phyloP scores from a whole-genome alignment of 257 asterid genomes.

The Vinca minor region DNA sequence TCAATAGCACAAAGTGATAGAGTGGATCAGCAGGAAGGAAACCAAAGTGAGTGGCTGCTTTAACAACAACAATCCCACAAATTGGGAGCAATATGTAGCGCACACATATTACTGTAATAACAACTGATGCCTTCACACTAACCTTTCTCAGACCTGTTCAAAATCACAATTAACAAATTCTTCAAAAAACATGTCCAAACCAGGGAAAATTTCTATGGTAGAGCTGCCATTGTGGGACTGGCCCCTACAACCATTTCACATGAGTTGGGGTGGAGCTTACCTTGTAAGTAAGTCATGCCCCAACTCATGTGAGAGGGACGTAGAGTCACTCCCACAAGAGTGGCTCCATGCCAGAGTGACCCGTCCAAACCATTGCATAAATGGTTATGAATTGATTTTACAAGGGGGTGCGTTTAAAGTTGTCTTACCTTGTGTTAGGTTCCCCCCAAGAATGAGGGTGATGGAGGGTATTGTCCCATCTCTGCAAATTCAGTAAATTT shows the following conservation, averaged over 20 bases:
- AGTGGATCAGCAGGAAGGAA: slow-evolving; percentile 79
- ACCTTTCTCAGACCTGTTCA: slow-evolving; percentile 59
- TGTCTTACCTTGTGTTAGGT: slow-evolving; percentile 62
- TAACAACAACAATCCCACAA: slow-evolving; percentile 60
- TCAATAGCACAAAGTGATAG: slow-evolving; percentile 68
- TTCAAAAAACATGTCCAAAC: too few species aligned
- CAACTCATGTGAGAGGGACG: too few species aligned
- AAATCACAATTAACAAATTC: too few species aligned
- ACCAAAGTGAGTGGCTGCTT: slow-evolving; percentile 55
- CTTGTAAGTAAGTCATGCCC: too few species aligned
- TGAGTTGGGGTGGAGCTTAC: too few species aligned
- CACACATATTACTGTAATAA: slow-evolving; percentile 47
- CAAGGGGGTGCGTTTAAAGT: background rate
- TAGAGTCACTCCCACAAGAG: too few species aligned
- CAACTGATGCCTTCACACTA: slow-evolving; percentile 27
- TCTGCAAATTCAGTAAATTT: slow-evolving; percentile 24
- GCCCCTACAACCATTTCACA: too few species aligned
- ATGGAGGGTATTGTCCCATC: slow-evolving; percentile 83
- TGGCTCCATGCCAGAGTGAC: too few species aligned
- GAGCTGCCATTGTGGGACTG: too few species aligned
- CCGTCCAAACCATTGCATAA: too few species aligned
- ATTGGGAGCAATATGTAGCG: slow-evolving; percentile 58
- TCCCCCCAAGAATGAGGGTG: slow-evolving; percentile 86
- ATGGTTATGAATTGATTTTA: background rate
- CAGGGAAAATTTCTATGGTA: too few species aligned